A percentile compares a stretch with the other conserved stretches of the same genome.
These are phyloP conservation scores for Lolium multiflorum DNA, from an alignment of 176 grass and related monocot species.

Conservation along the genomic window DNA sequence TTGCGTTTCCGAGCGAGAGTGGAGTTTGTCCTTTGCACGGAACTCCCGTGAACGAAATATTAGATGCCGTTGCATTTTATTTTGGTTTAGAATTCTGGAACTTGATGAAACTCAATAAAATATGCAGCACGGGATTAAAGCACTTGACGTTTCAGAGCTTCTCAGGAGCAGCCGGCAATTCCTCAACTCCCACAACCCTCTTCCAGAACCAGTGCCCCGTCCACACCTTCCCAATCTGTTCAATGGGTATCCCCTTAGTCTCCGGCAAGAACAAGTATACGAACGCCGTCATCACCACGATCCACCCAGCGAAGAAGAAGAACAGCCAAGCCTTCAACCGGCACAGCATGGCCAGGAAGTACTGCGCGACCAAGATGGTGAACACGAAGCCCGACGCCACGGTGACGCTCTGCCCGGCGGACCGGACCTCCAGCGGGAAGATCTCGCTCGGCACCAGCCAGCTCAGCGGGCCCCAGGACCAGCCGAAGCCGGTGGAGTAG, in stretches of 20 bases:
- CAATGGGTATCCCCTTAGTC: constrained; percentile 1
- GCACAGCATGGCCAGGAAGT: constrained; percentile 11
- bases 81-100: too few relatives aligned
- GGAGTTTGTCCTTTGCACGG: too few relatives aligned
- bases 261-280: constrained; percentile 7
- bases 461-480: constrained; percentile 3
- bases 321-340: not conserved
- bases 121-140: too few relatives aligned
- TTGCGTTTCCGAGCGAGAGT: too few relatives aligned
- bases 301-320: constrained; percentile 17
- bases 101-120: too few relatives aligned
- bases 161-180: not conserved
- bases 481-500: constrained; percentile 8
- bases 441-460: constrained; percentile 18
- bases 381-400: not conserved
- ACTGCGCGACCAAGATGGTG: not conserved
- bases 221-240: not conserved
- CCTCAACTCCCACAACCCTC: not conserved
- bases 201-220: not conserved
- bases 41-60: too few relatives aligned
- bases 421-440: constrained; percentile 5
- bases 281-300: not conserved
- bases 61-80: too few relatives aligned
- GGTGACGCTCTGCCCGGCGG: constrained; percentile 4
- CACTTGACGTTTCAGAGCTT: not conserved